A percentile compares a stretch with the other conserved stretches of the same genome.
Conservation (phyloP, 2,329 filamentous ascomycete species). For the Cercospora janseana region DNA sequence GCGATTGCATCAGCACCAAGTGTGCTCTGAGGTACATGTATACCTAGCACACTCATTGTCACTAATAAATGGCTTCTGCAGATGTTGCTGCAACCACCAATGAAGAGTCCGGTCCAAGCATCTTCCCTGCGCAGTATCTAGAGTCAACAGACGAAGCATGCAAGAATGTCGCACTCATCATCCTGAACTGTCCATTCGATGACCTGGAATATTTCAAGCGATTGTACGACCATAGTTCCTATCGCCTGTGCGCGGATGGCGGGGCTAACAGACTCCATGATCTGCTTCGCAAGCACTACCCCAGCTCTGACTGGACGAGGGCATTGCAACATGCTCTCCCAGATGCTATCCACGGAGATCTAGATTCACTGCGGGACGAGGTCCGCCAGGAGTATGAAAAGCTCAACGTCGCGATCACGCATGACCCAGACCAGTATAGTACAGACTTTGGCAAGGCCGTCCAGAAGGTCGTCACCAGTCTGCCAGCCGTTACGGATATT, state of each 20-base stretch:
- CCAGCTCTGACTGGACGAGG: constrained; percentile 18
- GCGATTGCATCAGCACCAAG: constrained; percentile 2
- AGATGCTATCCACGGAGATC: constrained; percentile 77
- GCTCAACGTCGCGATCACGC: constrained; percentile 60
- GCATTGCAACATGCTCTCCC: constrained; percentile 36
- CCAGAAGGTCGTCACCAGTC: constrained; percentile 56
- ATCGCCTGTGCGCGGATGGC: constrained; percentile 82
- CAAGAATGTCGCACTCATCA: constrained; percentile 47
- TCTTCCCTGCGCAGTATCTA: constrained; percentile 30
- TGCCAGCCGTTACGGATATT: constrained; percentile 47
- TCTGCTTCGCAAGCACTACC: constrained; percentile 40
- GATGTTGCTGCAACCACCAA: background rate
- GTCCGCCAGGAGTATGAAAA: constrained; percentile 66
- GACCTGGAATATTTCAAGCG: constrained; percentile 51
- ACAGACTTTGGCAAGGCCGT: constrained; percentile 87
- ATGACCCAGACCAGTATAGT: constrained; percentile 76
- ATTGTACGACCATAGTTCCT: constrained; percentile 54
- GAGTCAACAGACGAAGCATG: constrained; percentile 10
- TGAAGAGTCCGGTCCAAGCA: constrained; percentile 1
- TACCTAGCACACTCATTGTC: background rate
- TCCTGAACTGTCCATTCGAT: constrained; percentile 61
- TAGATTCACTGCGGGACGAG: constrained; percentile 73
- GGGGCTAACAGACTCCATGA: constrained; percentile 76
- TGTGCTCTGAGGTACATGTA: background rate
- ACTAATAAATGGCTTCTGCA: background rate